Base-by-base conservation (phyloP, 75 land plant genomes). In the Pseudotsuga menziesii region DNA sequence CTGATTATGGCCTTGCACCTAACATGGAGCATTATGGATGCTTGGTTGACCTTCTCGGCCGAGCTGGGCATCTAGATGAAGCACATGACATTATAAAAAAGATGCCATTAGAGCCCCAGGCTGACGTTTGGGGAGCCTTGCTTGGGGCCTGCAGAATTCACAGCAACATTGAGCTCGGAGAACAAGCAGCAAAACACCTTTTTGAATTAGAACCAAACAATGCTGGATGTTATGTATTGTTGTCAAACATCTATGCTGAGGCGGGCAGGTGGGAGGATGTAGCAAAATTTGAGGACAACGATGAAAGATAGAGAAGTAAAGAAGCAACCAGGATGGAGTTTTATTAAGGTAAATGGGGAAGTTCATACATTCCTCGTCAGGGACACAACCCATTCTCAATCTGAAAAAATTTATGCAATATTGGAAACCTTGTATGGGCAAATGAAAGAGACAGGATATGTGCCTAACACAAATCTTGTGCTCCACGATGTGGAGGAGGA, bases 271-370 rank as follows among this genome's bases (percentile, higher is more conserved):
- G 79, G 79, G 75, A 76, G n/a, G 72, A 82, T 61, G 87, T 81
- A 59, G 75, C 35, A 25, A 20, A 8, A 25, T n/a, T n/a, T 77
- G 19, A 76, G 79, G 39, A 35, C 64, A 7, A 75, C 57, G 55
- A 73, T 79, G 25, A 22, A 77, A 23, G 56, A 77, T 26, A 76
- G 54, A 66, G 75, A 79, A 59, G 76, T 80, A 80, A 63, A 76
- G 27, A 85, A 85, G 48, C 77, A 85, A 76, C 76, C 87, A 56
- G 85, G 81, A 27, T 79, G 76, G 78, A 80, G 79, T 41, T 79
- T 27, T 76, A 79, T 85, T 56, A 81, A 84, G 56, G 44, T 78
- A 17, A 39, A 39, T 78, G 48, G 78, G 6, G 55, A 66, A 2
- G 77, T 86, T 58, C 73, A 86, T 83, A 80, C 78, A 58, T 83